These are phyloP conservation scores for Sutorius eximius DNA, from an alignment of 1,284 basidiomycete genomes.

Conservation along the genomic window DNA sequence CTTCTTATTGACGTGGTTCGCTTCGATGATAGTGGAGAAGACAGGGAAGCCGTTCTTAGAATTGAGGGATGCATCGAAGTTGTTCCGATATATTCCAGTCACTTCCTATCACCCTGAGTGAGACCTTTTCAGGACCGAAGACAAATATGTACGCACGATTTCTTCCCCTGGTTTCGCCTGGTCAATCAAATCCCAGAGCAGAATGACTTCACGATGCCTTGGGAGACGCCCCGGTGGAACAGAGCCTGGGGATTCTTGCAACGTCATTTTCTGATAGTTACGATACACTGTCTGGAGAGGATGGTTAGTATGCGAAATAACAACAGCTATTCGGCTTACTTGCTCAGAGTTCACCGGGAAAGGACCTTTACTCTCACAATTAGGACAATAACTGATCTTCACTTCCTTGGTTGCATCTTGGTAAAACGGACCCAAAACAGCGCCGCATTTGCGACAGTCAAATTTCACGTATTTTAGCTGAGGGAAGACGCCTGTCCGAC, in stretches of 20 bases:
- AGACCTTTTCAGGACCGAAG: slow-evolving; percentile 7
- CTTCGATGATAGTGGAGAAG: slow-evolving; percentile 97
- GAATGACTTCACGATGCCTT: slow-evolving; percentile 93
- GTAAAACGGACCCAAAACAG: slow-evolving; percentile 93
- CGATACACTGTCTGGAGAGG: slow-evolving; percentile 88
- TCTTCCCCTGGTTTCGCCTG: slow-evolving; percentile 98
- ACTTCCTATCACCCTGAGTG: slow-evolving; percentile 64
- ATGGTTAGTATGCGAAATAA: not conserved
- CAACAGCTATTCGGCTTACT: slow-evolving; percentile 39
- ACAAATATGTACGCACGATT: slow-evolving; percentile 60
- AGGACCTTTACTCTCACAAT: slow-evolving; percentile 92
- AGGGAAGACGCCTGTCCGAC: slow-evolving; percentile 95
- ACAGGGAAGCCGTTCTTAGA: slow-evolving; percentile 99
- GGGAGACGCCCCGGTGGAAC: slow-evolving; percentile 97
- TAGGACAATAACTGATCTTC: slow-evolving; percentile 91
- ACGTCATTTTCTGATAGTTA: slow-evolving; percentile 98
- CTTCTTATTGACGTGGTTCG: slow-evolving; percentile 97
- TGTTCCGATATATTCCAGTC: slow-evolving; percentile 97
- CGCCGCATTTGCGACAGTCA: slow-evolving; percentile 92
- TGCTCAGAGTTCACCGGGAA: slow-evolving; percentile 97
- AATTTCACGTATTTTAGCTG: slow-evolving; percentile 99
- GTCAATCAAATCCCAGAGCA: slow-evolving; percentile 98
- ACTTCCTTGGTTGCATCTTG: slow-evolving; percentile 96
- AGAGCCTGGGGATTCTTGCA: slow-evolving; percentile 98
- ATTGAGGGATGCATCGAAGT: slow-evolving; percentile 97